phyloP scores from a whole-genome alignment of 2,329 filamentous ascomycete genomes.

The Alternaria burnsii region DNA sequence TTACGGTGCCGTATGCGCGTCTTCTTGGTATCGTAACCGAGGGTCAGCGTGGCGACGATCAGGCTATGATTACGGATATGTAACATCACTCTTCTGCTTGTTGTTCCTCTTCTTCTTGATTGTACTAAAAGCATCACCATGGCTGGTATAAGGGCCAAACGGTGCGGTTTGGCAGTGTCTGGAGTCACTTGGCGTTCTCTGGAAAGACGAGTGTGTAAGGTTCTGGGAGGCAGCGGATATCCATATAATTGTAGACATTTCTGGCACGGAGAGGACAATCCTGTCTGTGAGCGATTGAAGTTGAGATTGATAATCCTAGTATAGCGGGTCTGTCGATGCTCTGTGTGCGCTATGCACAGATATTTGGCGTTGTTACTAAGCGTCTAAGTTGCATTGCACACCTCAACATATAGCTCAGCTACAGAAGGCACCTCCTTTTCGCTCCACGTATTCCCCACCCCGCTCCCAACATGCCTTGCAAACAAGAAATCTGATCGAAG shows the following conservation, averaged over 20 bases:
- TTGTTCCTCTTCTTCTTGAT: neutral
- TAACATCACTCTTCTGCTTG: slow-evolving; percentile 21
- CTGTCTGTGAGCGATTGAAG: neutral
- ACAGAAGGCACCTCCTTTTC: neutral
- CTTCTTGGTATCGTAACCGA: slow-evolving; percentile 47
- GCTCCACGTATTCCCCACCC: neutral
- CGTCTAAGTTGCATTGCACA: neutral
- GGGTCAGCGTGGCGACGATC: slow-evolving; percentile 37
- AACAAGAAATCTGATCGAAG: neutral
- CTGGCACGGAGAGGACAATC: neutral
- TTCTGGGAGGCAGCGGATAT: neutral
- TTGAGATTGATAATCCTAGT: neutral
- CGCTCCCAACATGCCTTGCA: neutral
- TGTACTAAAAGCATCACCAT: slow-evolving; percentile 8
- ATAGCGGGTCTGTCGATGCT: neutral
- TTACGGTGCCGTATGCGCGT: slow-evolving; percentile 96
- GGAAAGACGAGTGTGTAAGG: neutral
- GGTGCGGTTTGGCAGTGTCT: neutral
- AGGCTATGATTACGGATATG: slow-evolving; percentile 48
- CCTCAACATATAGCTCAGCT: neutral
- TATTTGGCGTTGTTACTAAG: neutral
- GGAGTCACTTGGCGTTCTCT: neutral
- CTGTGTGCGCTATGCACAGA: neutral
- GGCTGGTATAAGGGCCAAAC: neutral
- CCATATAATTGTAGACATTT: neutral